Percentiles rank a stretch among this genome's conserved stretches.
These are phyloP conservation scores for Rhodotorula toruloides DNA, from an alignment of 768 basidiomycete genomes.

Conservation along the genomic window DNA sequence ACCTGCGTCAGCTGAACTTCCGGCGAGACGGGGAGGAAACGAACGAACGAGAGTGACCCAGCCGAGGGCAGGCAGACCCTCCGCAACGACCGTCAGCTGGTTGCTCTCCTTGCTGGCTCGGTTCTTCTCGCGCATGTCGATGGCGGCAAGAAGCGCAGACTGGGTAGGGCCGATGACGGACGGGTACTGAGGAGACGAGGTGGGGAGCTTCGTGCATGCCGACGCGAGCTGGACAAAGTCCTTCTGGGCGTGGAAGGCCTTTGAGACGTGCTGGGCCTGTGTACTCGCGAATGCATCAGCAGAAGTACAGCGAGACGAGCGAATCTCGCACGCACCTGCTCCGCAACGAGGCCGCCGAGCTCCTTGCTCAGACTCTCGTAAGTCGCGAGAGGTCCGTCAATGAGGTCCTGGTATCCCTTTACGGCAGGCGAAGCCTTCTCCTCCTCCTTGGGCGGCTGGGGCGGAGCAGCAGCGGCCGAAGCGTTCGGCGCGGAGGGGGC, in stretches of 20 bases:
- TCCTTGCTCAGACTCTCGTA: conserved; percentile 67
- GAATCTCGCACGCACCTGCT: conserved; percentile 59
- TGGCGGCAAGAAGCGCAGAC: conserved; percentile 65
- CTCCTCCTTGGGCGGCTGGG: conserved; percentile 20
- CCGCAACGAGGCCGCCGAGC: conserved; percentile 66
- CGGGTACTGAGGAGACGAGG: conserved; percentile 49
- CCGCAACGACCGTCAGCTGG: conserved; percentile 73
- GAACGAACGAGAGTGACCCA: conserved; percentile 77
- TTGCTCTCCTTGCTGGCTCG: conserved; percentile 74
- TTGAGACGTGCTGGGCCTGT: conserved; percentile 65
- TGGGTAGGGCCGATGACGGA: conserved; percentile 64
- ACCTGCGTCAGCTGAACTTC: background rate
- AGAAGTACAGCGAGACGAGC: too few relatives aligned
- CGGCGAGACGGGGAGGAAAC: background rate
- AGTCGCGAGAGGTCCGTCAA: conserved; percentile 67
- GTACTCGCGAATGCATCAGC: background rate
- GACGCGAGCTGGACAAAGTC: conserved; percentile 63
- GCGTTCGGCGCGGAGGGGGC: conserved; percentile 39
- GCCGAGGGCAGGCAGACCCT: conserved; percentile 71
- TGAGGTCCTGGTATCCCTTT: conserved; percentile 64
- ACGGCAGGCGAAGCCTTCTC: conserved; percentile 57
- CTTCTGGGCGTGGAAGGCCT: conserved; percentile 64
- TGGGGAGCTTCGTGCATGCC: conserved; percentile 70
- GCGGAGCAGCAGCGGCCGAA: conserved; percentile 40
- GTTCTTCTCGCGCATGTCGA: conserved; percentile 74